These are phyloP conservation scores for Flaveria ramosissima DNA, from an alignment of 129 eudicot species.

Conservation along the genomic window DNA sequence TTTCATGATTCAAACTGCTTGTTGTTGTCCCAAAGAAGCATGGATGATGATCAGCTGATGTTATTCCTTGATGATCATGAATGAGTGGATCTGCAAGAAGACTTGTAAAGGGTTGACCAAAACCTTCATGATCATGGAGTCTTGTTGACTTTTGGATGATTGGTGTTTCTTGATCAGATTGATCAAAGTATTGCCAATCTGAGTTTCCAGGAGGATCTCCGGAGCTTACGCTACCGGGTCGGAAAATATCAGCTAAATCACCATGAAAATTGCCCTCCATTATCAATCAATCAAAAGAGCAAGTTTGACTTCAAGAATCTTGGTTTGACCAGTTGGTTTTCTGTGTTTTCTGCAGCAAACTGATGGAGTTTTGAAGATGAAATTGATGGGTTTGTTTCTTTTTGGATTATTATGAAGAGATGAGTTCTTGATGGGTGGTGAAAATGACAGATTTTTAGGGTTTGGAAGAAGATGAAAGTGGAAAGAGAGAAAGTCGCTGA, in stretches of 20 bases:
- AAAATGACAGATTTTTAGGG: constrained; percentile 41
- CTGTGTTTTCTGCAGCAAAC: constrained; percentile 33
- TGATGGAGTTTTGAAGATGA: constrained; percentile 29
- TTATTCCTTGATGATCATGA: constrained; percentile 35
- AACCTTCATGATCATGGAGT: constrained; percentile 32
- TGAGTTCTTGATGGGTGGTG: constrained; percentile 25
- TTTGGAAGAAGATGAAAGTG: constrained; percentile 41
- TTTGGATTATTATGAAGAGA: constrained; percentile 23
- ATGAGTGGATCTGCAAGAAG: constrained; percentile 58
- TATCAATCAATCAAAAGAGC: neutral
- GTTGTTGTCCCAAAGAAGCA: constrained; percentile 34
- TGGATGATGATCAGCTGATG: constrained; percentile 8
- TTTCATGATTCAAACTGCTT: constrained; percentile 18
- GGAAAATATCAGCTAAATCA: constrained; percentile 79
- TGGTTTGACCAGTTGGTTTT: constrained; percentile 8
- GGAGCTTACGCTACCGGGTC: constrained; percentile 50
- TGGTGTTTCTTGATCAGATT: constrained; percentile 33
- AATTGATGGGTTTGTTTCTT: constrained; percentile 11
- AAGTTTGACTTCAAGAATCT: constrained; percentile 20
- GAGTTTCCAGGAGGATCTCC: constrained; percentile 28
- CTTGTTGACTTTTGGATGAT: constrained; percentile 39
- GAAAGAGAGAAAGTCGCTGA: constrained; percentile 64
- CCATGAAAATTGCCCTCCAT: constrained; percentile 79
- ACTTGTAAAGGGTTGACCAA: constrained; percentile 64
- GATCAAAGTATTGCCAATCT: constrained; percentile 42